These are phyloP conservation scores for Elaeis guineensis DNA, from an alignment of 176 grass and related monocot genomes.

Conservation along the genomic window DNA sequence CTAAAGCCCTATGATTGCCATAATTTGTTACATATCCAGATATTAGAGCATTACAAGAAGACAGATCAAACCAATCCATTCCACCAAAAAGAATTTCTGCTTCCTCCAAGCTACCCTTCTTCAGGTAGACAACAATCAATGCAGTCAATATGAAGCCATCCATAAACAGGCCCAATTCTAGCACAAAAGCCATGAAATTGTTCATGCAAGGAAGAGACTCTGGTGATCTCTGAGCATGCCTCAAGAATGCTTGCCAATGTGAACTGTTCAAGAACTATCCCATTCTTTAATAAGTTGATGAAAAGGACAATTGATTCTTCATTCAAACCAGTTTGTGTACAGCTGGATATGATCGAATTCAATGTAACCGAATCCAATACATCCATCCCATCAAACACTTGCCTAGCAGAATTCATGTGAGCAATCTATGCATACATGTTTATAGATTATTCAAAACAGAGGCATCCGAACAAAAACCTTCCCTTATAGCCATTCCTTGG, in stretches of 20 bases:
- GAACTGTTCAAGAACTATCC: slow-evolving; percentile 21
- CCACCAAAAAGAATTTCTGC: slow-evolving; percentile 9
- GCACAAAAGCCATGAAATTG: slow-evolving; percentile 16
- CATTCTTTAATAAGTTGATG: slow-evolving; percentile 11
- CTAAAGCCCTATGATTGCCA: not conserved
- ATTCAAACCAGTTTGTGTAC: slow-evolving; percentile 4
- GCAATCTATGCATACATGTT: slow-evolving; percentile 21
- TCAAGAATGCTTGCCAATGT: slow-evolving; percentile 15
- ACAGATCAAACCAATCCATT: slow-evolving; percentile 17
- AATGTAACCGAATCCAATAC: slow-evolving; percentile 14
- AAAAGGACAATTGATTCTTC: slow-evolving; percentile 12
- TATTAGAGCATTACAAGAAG: slow-evolving; percentile 17
- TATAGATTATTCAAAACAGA: slow-evolving; percentile 21
- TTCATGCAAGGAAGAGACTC: not conserved
- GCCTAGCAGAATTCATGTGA: slow-evolving; percentile 2
- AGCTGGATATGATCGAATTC: slow-evolving; percentile 13
- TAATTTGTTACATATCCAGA: slow-evolving; percentile 13
- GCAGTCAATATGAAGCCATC: slow-evolving; percentile 22
- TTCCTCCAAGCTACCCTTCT: slow-evolving; percentile 14
- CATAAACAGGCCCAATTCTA: slow-evolving; percentile 1
- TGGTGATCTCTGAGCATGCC: slow-evolving; percentile 12
- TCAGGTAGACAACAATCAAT: slow-evolving; percentile 13
- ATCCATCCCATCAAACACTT: slow-evolving; percentile 15
- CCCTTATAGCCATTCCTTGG: slow-evolving; percentile 6
- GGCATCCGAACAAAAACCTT: slow-evolving; percentile 13